Evolutionary conservation across 139 green algal genomes (phyloP).

Genomic region (Haematococcus lacustris): DNA sequence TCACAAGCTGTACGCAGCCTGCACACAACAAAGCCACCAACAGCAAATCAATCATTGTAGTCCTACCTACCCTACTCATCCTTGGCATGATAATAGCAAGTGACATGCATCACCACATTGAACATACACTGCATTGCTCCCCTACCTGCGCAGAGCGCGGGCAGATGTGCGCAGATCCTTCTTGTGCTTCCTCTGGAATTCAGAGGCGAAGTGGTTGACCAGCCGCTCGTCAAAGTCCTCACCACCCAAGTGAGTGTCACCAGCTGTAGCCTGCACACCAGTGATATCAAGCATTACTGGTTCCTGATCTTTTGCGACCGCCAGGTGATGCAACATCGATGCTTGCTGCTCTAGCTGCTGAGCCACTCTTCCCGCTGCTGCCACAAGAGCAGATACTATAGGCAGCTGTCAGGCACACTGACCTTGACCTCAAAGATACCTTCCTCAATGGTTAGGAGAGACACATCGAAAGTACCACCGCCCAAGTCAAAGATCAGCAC

Average conservation of each 20-base stretch:
- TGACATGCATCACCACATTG: no score
- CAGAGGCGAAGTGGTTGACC: constrained; percentile 87
- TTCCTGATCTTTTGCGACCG: no score
- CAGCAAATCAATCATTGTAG: constrained; percentile 3
- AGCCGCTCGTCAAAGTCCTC: constrained; percentile 97
- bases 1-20: constrained; percentile 84
- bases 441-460: constrained; percentile 97
- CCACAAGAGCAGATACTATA: no score
- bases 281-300: no score
- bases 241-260: constrained; percentile 95
- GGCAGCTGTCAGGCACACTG: no score
- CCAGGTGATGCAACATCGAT: no score
- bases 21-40: background rate
- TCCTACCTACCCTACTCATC: no score
- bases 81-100: no score
- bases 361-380: no score
- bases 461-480: constrained; percentile 95
- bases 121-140: no score
- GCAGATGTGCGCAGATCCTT: constrained; percentile 83
- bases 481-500: constrained; percentile 97
- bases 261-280: no score
- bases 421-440: constrained; percentile 99
- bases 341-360: no score
- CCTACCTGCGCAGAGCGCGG: constrained; percentile 39
- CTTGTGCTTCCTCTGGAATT: constrained; percentile 99